phyloP scores from a whole-genome alignment of 257 asterid genomes.

The Gynochthodes officinalis region DNA sequence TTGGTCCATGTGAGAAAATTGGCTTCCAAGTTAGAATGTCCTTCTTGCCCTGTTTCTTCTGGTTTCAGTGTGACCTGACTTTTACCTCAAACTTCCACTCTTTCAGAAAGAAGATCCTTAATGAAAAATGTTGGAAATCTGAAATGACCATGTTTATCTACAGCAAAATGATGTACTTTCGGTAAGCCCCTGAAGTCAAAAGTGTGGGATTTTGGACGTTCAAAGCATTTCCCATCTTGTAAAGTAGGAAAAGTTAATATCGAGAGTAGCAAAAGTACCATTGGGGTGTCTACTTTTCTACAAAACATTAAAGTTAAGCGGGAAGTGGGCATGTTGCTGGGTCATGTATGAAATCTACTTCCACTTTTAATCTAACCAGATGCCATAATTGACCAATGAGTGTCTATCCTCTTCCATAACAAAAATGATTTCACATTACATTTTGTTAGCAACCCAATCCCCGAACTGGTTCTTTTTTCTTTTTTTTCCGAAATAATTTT shows the following conservation, averaged over 20 bases:
- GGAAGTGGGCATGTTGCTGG: slow-evolving; percentile 15
- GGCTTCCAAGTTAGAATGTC: neutral
- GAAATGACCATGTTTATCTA: neutral
- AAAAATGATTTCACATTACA: slow-evolving; percentile 7
- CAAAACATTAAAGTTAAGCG: slow-evolving; percentile 21
- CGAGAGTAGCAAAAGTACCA: slow-evolving; percentile 54
- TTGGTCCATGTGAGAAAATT: neutral
- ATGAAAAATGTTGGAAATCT: neutral
- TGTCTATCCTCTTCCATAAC: neutral
- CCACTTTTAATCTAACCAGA: slow-evolving; percentile 26
- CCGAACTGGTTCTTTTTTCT: too few relatives aligned
- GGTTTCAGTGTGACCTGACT: neutral
- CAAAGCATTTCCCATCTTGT: slow-evolving; percentile 37
- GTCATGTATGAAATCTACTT: slow-evolving; percentile 12
- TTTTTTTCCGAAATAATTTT: too few relatives aligned
- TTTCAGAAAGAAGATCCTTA: neutral
- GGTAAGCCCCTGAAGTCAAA: slow-evolving; percentile 44
- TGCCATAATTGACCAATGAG: slow-evolving; percentile 65
- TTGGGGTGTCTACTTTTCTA: slow-evolving; percentile 29
- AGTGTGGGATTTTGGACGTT: slow-evolving; percentile 34
- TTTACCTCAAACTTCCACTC: neutral
- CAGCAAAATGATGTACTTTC: slow-evolving; percentile 4
- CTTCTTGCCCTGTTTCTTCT: neutral
- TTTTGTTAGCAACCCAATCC: neutral
- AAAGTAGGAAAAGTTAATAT: slow-evolving; percentile 55